phyloP scores from a whole-genome alignment of 2,329 filamentous ascomycete genomes.

The Talaromyces sp. region DNA sequence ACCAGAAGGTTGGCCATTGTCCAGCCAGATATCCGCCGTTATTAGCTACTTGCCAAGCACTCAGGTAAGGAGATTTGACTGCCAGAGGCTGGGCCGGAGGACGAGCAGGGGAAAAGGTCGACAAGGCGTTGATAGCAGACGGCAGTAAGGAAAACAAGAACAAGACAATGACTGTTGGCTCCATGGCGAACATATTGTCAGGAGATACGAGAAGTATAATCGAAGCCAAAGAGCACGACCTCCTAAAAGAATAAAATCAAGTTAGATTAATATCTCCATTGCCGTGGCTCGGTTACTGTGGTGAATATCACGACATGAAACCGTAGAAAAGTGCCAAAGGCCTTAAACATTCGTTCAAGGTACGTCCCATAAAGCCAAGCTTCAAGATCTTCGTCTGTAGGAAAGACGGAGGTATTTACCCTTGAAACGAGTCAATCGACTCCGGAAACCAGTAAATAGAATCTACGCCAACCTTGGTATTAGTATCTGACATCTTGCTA shows the following conservation, averaged over 20 bases:
- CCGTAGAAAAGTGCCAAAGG: neutral
- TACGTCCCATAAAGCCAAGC: neutral
- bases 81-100: slow-evolving; percentile 67
- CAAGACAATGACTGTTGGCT: slow-evolving; percentile 19
- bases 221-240: neutral
- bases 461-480: too few species aligned
- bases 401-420: too few species aligned
- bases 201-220: neutral
- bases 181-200: slow-evolving; percentile 19
- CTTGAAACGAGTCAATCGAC: too few species aligned
- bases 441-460: too few species aligned
- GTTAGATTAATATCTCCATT: neutral
- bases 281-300: neutral
- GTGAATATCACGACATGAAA: neutral
- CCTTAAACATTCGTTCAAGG: neutral
- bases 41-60: slow-evolving; percentile 60
- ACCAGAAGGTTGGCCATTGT: slow-evolving; percentile 64
- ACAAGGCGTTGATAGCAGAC: slow-evolving; percentile 27
- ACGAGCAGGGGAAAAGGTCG: slow-evolving; percentile 58
- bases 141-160: slow-evolving; percentile 19
- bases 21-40: slow-evolving; percentile 64
- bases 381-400: neutral
- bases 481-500: too few species aligned
- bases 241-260: neutral
- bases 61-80: slow-evolving; percentile 70